These are phyloP conservation scores for Gaeumannomyces sp. DNA, from an alignment of 2,329 filamentous ascomycete genomes.

Conservation along the genomic window DNA sequence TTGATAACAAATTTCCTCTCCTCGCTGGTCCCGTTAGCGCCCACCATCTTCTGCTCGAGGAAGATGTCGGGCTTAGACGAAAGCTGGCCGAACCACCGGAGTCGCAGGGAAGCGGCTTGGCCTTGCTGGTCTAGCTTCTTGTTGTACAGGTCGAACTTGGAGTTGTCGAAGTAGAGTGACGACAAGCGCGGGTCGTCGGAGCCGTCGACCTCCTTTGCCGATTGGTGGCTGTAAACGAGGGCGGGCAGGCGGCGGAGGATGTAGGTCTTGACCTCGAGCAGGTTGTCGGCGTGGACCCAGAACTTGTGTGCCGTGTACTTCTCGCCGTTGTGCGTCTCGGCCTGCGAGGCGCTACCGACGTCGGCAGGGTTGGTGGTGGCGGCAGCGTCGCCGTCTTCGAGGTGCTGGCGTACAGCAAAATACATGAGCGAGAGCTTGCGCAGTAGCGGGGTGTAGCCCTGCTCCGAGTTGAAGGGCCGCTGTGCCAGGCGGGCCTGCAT, in stretches of 20 bases:
- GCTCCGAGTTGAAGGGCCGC: constrained; percentile 88
- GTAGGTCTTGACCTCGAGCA: constrained; percentile 93
- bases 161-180: constrained; percentile 91
- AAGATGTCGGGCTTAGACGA: constrained; percentile 71
- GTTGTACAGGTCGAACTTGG: constrained; percentile 77
- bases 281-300: constrained; percentile 93
- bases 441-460: constrained; percentile 79
- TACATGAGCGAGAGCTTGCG: constrained; percentile 94
- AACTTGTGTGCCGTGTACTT: constrained; percentile 86
- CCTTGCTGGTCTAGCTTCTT: constrained; percentile 73
- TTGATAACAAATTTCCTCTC: constrained; percentile 82
- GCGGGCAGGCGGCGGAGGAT: constrained; percentile 87
- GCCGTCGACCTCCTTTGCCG: constrained; percentile 74
- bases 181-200: constrained; percentile 85
- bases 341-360: constrained; percentile 25
- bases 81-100: constrained; percentile 89
- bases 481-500: constrained; percentile 85
- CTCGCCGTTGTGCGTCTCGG: constrained; percentile 58
- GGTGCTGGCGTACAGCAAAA: constrained; percentile 80
- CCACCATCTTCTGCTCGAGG: constrained; percentile 83
- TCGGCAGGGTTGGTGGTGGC: constrained; percentile 16
- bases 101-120: constrained; percentile 73
- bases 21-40: constrained; percentile 67
- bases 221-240: constrained; percentile 85
- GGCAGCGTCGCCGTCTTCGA: constrained; percentile 43